A percentile compares a stretch with the other conserved stretches of the same genome.
These are phyloP conservation scores for Podochytrium sp. DNA, from an alignment of 192 early-diverging fungal species.

Conservation along the genomic window DNA sequence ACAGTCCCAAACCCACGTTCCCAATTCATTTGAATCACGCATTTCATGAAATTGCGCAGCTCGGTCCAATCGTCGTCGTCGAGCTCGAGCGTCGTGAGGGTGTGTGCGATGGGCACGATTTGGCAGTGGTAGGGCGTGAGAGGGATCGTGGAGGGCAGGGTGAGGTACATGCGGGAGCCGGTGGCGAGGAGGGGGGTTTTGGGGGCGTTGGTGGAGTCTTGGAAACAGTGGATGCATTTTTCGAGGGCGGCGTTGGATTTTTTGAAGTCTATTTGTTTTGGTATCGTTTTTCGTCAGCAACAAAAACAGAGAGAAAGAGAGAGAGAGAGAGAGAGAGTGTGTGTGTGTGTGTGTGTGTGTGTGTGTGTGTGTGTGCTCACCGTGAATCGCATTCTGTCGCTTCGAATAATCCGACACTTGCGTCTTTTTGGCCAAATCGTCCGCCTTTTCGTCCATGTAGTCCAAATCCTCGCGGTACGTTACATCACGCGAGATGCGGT, in stretches of 20 bases:
- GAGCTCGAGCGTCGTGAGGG: constrained; percentile 77
- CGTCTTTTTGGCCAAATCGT: constrained; percentile 67
- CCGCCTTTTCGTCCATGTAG: constrained; percentile 89
- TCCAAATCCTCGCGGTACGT: constrained; percentile 79
- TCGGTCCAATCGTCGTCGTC: constrained; percentile 95
- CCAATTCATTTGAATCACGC: constrained; percentile 85
- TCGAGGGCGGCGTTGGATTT: constrained; percentile 66
- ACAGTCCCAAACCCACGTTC: constrained; percentile 69
- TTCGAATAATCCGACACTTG: constrained; percentile 69
- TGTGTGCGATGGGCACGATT: constrained; percentile 90
- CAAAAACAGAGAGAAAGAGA: neutral
- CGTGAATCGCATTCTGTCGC: constrained; percentile 59
- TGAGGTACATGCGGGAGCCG: constrained; percentile 79
- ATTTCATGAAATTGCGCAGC: constrained; percentile 96
- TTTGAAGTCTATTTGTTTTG: constrained; percentile 71
- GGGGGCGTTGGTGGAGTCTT: constrained; percentile 64
- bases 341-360: too few relatives aligned
- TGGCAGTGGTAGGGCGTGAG: constrained; percentile 86
- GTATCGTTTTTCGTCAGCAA: constrained; percentile 56
- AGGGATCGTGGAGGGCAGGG: constrained; percentile 71
- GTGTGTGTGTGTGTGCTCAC: constrained; percentile 41
- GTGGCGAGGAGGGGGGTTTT: constrained; percentile 73
- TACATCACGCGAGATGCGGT: constrained; percentile 71
- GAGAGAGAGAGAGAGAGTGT: neutral
- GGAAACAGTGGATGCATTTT: constrained; percentile 79